Evolutionary conservation across 2,329 filamentous ascomycete genomes (phyloP), one percentile per base, ranked within the genome.

Genomic region (Diaporthe citrichinensis): DNA sequence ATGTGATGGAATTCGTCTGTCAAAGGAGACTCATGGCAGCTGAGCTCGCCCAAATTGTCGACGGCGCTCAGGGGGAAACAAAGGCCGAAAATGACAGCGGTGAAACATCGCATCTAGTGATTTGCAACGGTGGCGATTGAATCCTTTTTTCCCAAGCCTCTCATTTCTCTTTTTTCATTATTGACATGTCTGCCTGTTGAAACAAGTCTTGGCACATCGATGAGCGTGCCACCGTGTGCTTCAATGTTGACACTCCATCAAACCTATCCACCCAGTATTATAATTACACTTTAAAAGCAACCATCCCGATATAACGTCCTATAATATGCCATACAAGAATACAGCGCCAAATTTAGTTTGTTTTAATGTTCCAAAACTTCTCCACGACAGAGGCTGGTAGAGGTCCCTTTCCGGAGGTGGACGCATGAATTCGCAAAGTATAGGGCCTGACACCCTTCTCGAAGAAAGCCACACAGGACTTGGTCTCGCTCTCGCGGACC

Each of bases 381-480:
- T 49, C n/a, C 5, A 71, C 44, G 14, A 74, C 36, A 17, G 61
- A 49, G 2, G 10, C 28, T 28, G 62, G 62, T 31, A 74, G 20
- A 28, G 62, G 36, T 20, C 28, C 28, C 5, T 15, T 71, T 5
- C 44, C 39, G 25, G 59, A 55, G 3, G 28, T 34, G 23, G 61
- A 46, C 5, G 14, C 14, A 41, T 69, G 9, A 15, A 74, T 67
- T 2, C 34, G 28, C 8, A 74, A 10, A 36, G 44, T 15, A 39
- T 15, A 41, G 25, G 23, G 14, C 28, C 31, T 25, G 31, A 41
- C 61, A 55, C 17, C 5, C 41, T 59, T 68, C 62, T 41, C 62
- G 25, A 14, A 39, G 28, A 74, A 49, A 17, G 44, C 46, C 36
- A 75, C 57, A 23, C 73, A 75, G 2, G 57, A 6, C 44, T 59